Base-by-base conservation (phyloP, 2,329 filamentous ascomycete species). In the Stagonosporopsis vannaccii region DNA sequence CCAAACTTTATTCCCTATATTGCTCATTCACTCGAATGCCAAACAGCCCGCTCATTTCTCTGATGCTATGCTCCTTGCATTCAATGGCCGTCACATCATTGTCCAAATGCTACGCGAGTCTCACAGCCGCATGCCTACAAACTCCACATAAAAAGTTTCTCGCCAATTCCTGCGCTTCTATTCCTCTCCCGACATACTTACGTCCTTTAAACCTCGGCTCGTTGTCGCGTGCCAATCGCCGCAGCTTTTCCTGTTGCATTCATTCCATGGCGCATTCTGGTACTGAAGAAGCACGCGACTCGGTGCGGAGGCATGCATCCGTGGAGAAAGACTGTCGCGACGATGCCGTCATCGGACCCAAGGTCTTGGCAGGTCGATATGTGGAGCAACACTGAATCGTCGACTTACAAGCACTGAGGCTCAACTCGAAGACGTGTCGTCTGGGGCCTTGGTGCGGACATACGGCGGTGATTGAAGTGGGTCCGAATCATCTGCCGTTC, bases 401-500 rank as follows among this genome's bases (percentile, higher is more conserved):
- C 39, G 35, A 22, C 17, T 13, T 37, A 17, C 42, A 56, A 56
- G 47, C 47, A 51, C 19, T 47, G 42, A 42, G 42, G 37, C 53
- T 51, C 36, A 32, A 26, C 12, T 41, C 17, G 25, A 51, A 47
- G 41, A 43, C 33, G 37, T 43, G 7, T 11, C 17, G 28, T 13
- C 26, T n/a, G 23, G 32, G 19, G 37, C 12, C 40, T 50, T 45
- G 45, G 28, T 40, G 26, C 26, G 22, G 26, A 13, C n/a, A 19
- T 23, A 36, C 3, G 7, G 13, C 49, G 55, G 55, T 53, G 43
- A 30, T 52, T 52, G 33, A 51, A 45, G 44, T 53, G 55, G 43
- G 28, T 43, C 55, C 48, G 49, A 49, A 6, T 30, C 26, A 53
- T 58, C 44, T 49, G 49, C 49, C 49, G 49, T 40, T 35, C 25